phyloP scores from a whole-genome alignment of 2,329 filamentous ascomycete species.

The Cladorrhinum sp. region DNA sequence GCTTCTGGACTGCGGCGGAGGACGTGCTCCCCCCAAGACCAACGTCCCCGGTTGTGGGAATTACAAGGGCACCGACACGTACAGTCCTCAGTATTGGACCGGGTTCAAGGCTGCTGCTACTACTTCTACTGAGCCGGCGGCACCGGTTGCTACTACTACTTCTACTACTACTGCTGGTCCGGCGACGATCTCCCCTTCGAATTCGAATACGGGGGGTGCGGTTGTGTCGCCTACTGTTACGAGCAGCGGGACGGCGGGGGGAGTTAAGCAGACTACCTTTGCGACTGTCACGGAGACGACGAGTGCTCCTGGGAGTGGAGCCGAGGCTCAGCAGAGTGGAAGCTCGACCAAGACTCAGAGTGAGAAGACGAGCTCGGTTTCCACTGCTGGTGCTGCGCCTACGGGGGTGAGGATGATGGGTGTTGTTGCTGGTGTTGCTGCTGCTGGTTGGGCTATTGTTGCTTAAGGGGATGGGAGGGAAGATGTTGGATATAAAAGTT shows the following conservation, averaged over 20 bases:
- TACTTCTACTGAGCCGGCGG: conserved; percentile 10
- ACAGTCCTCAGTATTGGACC: conserved; percentile 49
- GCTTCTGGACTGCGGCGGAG: conserved; percentile 65
- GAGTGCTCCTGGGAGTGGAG: not conserved
- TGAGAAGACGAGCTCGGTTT: not conserved
- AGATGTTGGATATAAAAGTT: not conserved
- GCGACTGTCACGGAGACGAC: not conserved
- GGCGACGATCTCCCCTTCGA: too few species aligned
- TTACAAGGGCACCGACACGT: conserved; percentile 55
- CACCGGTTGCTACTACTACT: conserved; percentile 8
- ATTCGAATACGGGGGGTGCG: not conserved
- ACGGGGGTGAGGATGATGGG: conserved; percentile 7
- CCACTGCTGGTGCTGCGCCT: conserved; percentile 9
- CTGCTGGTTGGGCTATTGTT: conserved; percentile 12
- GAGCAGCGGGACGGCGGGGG: too few species aligned
- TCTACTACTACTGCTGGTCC: conserved; percentile 1
- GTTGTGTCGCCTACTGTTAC: not conserved
- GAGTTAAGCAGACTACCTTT: not conserved
- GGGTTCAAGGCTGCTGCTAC: conserved; percentile 19
- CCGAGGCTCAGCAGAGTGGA: not conserved
- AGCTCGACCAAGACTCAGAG: not conserved
- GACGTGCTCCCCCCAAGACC: conserved; percentile 61
- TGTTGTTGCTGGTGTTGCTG: conserved; percentile 13
- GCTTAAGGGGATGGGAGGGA: not conserved
- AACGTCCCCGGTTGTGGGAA: conserved; percentile 57